phyloP scores from a whole-genome alignment of 352 stramenopile species.

The Stramenopiles sp. region DNA sequence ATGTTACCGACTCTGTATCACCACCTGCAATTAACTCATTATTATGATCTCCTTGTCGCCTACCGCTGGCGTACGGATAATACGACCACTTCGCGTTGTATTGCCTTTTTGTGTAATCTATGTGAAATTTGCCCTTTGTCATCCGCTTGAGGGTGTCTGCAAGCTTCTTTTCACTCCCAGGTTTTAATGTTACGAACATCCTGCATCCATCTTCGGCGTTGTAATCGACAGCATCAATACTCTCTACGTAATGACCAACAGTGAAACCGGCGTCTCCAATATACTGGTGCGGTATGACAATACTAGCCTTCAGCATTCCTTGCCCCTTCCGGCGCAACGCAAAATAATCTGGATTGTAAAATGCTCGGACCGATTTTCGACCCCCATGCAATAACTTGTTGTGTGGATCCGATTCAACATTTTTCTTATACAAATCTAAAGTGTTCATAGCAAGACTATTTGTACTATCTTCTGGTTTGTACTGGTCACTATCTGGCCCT shows the following conservation, averaged over 20 bases:
- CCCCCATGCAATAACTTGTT: too few relatives aligned
- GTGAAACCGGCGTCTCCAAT: not conserved
- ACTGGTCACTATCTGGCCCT: not conserved
- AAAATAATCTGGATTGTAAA: constrained; percentile 1
- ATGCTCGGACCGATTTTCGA: not conserved
- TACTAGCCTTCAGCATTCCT: not conserved
- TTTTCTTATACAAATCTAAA: too few relatives aligned
- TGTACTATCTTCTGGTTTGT: not conserved
- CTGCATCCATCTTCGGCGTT: not conserved
- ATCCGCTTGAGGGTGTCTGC: not conserved
- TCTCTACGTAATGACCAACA: not conserved
- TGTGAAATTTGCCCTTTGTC: not conserved
- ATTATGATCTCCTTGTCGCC: not conserved
- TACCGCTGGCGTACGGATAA: constrained; percentile 4
- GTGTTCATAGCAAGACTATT: too few relatives aligned
- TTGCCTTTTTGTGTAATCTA: not conserved
- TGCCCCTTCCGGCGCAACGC: not conserved
- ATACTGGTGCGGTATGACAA: not conserved
- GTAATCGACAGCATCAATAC: not conserved
- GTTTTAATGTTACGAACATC: not conserved
- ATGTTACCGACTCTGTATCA: not conserved
- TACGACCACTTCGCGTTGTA: not conserved
- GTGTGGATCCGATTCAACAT: too few relatives aligned
- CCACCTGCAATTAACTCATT: not conserved
- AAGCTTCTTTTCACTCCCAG: not conserved